A percentile compares a stretch with the other conserved stretches of the same genome.
phyloP scores from a whole-genome alignment of 306 rosid species.

The Glycyrrhiza uralensis region DNA sequence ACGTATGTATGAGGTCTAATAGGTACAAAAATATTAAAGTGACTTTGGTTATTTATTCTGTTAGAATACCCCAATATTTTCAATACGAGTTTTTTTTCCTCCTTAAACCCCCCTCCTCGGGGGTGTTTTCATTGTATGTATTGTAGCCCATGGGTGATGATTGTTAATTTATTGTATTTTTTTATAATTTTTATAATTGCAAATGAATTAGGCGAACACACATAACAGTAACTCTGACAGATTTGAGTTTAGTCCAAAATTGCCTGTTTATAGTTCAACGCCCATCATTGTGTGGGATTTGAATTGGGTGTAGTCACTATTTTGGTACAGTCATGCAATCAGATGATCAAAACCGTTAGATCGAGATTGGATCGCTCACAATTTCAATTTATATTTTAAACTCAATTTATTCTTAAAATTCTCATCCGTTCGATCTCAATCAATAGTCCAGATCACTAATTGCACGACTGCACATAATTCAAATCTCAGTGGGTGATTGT shows the following conservation, averaged over 20 bases:
- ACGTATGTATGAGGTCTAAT: slow-evolving; percentile 20
- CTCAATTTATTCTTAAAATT: too few relatives aligned
- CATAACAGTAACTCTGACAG: neutral
- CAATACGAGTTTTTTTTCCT: slow-evolving; percentile 8
- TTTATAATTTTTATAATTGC: neutral
- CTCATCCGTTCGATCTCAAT: too few relatives aligned
- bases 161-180: slow-evolving; percentile 24
- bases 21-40: slow-evolving; percentile 30
- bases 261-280: neutral
- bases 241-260: neutral
- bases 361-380: too few relatives aligned
- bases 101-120: neutral
- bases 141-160: slow-evolving; percentile 11
- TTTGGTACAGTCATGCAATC: too few relatives aligned
- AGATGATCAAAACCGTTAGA: too few relatives aligned
- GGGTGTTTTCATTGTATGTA: slow-evolving; percentile 17
- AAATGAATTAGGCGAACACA: neutral
- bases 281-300: neutral
- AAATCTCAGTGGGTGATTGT: too few relatives aligned
- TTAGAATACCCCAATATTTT: slow-evolving; percentile 30
- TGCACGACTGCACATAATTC: too few relatives aligned
- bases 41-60: slow-evolving; percentile 27
- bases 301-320: too few relatives aligned
- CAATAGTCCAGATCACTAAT: too few relatives aligned
- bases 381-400: too few relatives aligned